Evolutionary conservation across 768 basidiomycete genomes (phyloP), one percentile per base, ranked within the genome.

Genomic region (Russula sp.): DNA sequence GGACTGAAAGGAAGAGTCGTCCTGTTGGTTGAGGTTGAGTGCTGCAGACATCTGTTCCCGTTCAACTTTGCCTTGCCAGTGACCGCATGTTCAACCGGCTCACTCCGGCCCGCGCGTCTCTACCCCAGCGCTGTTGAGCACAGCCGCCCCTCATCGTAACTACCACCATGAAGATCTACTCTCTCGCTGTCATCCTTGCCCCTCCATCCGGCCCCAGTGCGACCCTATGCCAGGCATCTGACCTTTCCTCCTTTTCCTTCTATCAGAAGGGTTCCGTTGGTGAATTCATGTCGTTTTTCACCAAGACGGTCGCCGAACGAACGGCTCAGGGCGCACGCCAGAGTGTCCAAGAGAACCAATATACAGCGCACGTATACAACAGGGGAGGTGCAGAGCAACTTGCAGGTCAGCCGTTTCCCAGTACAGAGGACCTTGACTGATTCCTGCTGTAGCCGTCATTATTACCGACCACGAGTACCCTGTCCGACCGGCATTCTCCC

Each of bases 401-500:
- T 40, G 89, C 90, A 69, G 94, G 94, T 92, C 63, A 61, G 84
- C 76, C 13, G 63, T 46, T 28, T 20, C 63, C 53, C 62, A 36
- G 54, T 62, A 36, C 16, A 56, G 46, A 56, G 59, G 70, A 57
- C 36, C 54, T 57, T n/a, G 34, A 48, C 51, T 55, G 24, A 22
- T 48, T 11, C 61, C 44, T 50, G 61, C 56, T 61, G 28, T 72
- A 95, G 94, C 84, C 64, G 90, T 98, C 61, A 86, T 98, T 70
- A 90, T 98, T 70, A 89, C 94, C 22, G 95, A 98, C 77, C 82
- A 90, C 54, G 97, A 98, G 74, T 99, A 99, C 75, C 97, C 96
- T 59, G 90, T 94, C 61, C 87, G 97, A 62, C 92, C 95, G 6
- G 96, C 94, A 1, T 99, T 98, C 80, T 97, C 96, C 20, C 81